Evolutionary conservation across 805 yeast genomes (phyloP).

Genomic region (Yamadazyma akitaensis): DNA sequence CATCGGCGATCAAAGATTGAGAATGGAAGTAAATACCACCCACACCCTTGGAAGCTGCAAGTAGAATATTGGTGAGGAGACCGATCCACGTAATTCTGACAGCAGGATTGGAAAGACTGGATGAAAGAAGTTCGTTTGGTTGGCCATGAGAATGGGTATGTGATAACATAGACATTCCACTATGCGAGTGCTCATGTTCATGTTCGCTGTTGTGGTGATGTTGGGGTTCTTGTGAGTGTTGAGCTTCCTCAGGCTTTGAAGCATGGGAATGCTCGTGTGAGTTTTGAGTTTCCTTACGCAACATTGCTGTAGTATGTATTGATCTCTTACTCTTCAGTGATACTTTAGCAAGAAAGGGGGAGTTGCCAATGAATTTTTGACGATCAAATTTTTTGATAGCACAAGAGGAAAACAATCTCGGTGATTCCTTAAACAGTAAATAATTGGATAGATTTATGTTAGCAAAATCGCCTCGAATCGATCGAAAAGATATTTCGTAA

Average conservation of each 20-base stretch:
- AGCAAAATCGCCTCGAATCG: neutral
- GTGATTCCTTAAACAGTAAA: slow-evolving; percentile 2
- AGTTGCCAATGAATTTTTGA: neutral
- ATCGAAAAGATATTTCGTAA: neutral
- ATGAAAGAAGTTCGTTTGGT: slow-evolving; percentile 41
- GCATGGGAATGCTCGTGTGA: slow-evolving; percentile 4
- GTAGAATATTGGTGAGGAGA: slow-evolving; percentile 71
- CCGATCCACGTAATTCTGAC: slow-evolving; percentile 94
- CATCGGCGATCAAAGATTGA: slow-evolving; percentile 90
- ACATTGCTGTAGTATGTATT: neutral
- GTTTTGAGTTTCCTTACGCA: neutral
- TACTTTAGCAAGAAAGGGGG: neutral
- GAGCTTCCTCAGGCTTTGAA: neutral
- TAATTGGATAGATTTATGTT: slow-evolving; percentile 1
- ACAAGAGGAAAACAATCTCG: slow-evolving; percentile 2
- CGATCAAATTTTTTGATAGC: neutral
- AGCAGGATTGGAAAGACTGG: slow-evolving; percentile 62
- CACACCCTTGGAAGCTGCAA: slow-evolving; percentile 81
- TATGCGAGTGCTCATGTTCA: slow-evolving; percentile 3
- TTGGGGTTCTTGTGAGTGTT: slow-evolving; percentile 1
- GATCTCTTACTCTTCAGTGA: neutral
- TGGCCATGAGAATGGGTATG: slow-evolving; percentile 45
- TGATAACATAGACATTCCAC: slow-evolving; percentile 12
- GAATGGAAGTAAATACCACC: slow-evolving; percentile 95
- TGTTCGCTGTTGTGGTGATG: slow-evolving; percentile 3